Evolutionary conservation across 805 yeast species (phyloP), one percentile per base, ranked within the genome.

Genomic region (Candida taoyuanica): DNA sequence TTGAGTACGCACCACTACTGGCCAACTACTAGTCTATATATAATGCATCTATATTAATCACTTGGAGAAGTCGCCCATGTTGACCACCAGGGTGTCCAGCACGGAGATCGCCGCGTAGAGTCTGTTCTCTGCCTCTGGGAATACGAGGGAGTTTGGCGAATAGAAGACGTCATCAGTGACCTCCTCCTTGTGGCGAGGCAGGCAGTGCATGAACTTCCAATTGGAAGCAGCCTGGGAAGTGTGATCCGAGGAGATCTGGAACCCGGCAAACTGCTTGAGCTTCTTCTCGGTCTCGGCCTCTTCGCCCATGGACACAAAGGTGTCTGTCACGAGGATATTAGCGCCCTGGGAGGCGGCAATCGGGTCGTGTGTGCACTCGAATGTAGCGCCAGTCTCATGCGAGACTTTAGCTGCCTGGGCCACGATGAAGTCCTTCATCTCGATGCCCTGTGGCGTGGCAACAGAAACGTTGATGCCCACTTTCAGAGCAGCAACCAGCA

Each of bases 281-380:
- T 89, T 85, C 40, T 71, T 67, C 34, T 60, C 68, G 47, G 78
- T 85, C 59, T 89, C 89, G 5, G 74, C 66, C 62, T 93, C 98
- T 68, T 93, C 89, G 40, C 98, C 98, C 98, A 93, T 93, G 1
- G 98, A 91, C 17, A 93, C 78, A 79, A 95, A 93, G 3, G 98
- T 93, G 55, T 93, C 98, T 13, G 98, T 93, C 31, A 91, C 98
- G 25, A 93, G 62, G 29, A 93, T 71, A 55, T 91, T 76, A 5
- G 98, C 87, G 48, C 71, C 70, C 37, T 71, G 68, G 35, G 87
- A 75, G 1, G 97, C 96, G 18, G 55, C 68, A n/a, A 65, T 53
- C 4, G 98, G 93, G 52, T 85, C 86, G 48, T 85, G 79, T 4
- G 81, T 72, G 7, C 79, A 55, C 48, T 72, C 77, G 40, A 86